Evolutionary conservation across 2,329 filamentous ascomycete species (phyloP), one percentile per base, ranked within the genome.

Genomic region (Xylariaceae sp.): DNA sequence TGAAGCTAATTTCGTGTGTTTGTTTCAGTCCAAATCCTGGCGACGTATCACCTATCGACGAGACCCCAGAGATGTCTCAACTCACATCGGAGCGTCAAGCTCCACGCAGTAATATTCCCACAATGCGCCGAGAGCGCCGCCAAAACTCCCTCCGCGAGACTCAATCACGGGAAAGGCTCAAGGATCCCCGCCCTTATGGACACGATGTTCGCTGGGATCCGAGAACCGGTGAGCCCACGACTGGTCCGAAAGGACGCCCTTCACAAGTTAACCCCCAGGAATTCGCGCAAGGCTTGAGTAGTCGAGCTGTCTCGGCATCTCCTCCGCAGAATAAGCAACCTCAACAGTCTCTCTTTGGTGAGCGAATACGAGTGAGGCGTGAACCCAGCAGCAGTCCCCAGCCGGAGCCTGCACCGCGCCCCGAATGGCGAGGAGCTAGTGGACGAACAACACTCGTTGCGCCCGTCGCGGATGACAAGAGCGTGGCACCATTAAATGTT

Each of bases 371-470:
- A 40, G 68, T 63, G 44, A 60, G 70, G 41, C 60, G 61, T 9
- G 30, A 32, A 17, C 30, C 30, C 7, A n/a, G 6, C 30, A 13
- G 8, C 30, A 32, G 8, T 32, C 42, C 51, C 19, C 48, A 56
- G 40, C 45, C 50, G n/a, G 52, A 55, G 17, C 47, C 49, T 6
- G 44, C 51, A 15, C 43, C 54, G n/a, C 69, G 72, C 17, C 79
- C 81, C 4, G 72, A 81, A 43, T 89, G 86, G 86, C 83, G 81
- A 53, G 85, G 85, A 15, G 79, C 81, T 29, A 88, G 81, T 58
- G 86, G 86, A 19, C 78, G 85, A 49, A 73, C 74, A 32, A 69
- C 76, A 28, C 71, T 87, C 42, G 74, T 86, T 26, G 73, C 74
- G 34, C 81, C 84, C 3, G 74, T 87, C 29, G 74, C 70, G 55